Evolutionary conservation across 2,329 filamentous ascomycete species (phyloP), one percentile per base, ranked within the genome.

Genomic region (Xylaria sp.): DNA sequence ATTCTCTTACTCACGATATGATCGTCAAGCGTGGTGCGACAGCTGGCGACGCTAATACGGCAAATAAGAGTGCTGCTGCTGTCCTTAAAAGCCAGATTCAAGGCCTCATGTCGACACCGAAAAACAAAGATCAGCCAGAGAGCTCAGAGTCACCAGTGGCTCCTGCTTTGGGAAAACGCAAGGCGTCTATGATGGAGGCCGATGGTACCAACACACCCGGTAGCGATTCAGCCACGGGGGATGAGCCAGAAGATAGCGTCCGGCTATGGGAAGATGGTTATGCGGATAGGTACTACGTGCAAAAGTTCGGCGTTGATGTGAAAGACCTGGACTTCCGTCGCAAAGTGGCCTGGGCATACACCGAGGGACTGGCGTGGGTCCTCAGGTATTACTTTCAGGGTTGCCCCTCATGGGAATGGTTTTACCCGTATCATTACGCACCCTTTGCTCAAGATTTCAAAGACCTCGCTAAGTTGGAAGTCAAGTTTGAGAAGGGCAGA

Each of bases 361-460:
- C 95, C 13, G 94, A 98, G 82, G 96, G 96, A 39, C 86, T 99
- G 10, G 92, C 92, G 25, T 99, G 96, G 96, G 96, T 99, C 44
- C 83, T 99, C 57, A 85, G 94, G 39, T 99, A 99, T 80, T 99
- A 99, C 79, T 97, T 97, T 79, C 96, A 99, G 79, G 96, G 96
- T 29, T 99, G 96, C 74, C 94, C 96, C 25, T 97, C 94, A 0
- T 99, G 96, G 96, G 96, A 95, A 59, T 99, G 96, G 96, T 99
- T 96, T 78, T 99, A 97, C 76, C 96, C 96, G 0, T 97, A 98
- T 76, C 96, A 99, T 77, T 99, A 99, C 77, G 96, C 96, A 1
- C 96, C 96, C 3, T 99, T 99, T 77, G 96, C 96, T 2, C 92
- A 94, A 59, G 96, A 99, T 79, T 99, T 99, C 78, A 90, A 92